Base-by-base conservation (phyloP, 2,329 filamentous ascomycete genomes). In the Penicillium fuscoglaucum region DNA sequence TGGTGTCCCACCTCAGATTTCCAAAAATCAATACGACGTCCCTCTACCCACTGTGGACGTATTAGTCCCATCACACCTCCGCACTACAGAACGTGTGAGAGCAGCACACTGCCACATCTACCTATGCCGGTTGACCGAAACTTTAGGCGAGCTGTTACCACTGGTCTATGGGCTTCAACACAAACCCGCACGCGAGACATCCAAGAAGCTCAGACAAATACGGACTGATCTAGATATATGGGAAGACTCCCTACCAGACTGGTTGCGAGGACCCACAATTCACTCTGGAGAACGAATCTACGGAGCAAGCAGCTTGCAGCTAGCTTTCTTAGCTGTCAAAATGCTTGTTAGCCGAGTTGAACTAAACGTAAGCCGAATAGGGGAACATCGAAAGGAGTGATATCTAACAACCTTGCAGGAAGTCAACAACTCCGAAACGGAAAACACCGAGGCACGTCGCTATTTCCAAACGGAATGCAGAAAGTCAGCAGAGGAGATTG, bases 11-110 rank as follows among this genome's bases (percentile, higher is more conserved):
- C 81, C 83, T 4, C 79, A 83, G 50, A 80, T 84, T 12, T 73
- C 77, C 3, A 80, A 79, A 58, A 78, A 78, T 26, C 82, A 84
- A 64, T 83, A 84, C 62, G 82, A 85, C 60, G 83, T 85, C 15
- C 82, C 83, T 17, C 66, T 83, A 43, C 83, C 83, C 4, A 79
- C 78, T 0, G 68, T 81, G 6, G 74, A 78, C 21, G 68, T 78
- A 57, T 43, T 79, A 66, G 60, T 79, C 52, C 58, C 71, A 33
- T 61, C 75, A 64, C 62, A 74, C 61, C 56, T 74, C 55, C 61
- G 72, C 59, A 69, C 72, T 39, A 66, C 77, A 66, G 72, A 81
- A 69, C 72, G 78, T 65, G 70, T 77, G 55, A 70, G 74, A 45
- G 78, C 81, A 15, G 79, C 80, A 1, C 76, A 79, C 47, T 82